Conservation (phyloP, 1,284 basidiomycete genomes). For the Ganoderma resinaceum region DNA sequence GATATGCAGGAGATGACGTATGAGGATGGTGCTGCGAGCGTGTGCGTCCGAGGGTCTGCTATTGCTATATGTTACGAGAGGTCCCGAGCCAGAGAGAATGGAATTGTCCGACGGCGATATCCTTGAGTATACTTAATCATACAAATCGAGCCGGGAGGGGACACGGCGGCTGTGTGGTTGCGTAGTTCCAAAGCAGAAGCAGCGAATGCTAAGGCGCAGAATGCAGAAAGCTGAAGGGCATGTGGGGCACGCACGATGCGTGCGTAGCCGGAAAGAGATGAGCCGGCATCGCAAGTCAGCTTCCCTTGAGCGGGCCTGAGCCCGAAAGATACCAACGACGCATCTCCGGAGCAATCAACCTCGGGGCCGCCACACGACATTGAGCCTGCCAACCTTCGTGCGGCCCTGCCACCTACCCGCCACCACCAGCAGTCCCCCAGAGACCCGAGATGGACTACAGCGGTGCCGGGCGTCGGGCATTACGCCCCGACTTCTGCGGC, state of each 20-base stretch:
- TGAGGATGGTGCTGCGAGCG: background rate
- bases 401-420: background rate
- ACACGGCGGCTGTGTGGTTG: background rate
- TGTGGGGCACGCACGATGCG: background rate
- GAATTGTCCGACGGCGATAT: background rate
- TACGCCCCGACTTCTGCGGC: conserved; percentile 1
- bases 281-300: background rate
- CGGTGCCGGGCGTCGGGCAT: background rate
- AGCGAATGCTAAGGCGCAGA: background rate
- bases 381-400: background rate
- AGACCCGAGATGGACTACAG: background rate
- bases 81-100: conserved; percentile 1
- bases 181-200: background rate
- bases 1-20: background rate
- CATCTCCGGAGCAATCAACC: background rate
- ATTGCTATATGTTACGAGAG: background rate
- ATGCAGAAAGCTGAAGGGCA: background rate
- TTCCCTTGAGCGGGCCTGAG: background rate
- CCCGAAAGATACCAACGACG: background rate
- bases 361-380: background rate
- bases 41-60: conserved; percentile 3
- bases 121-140: background rate
- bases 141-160: background rate
- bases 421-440: background rate
- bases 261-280: background rate